Conservation (phyloP, 495 filamentous ascomycete genomes). For the Hyaloscypha finlandica region DNA sequence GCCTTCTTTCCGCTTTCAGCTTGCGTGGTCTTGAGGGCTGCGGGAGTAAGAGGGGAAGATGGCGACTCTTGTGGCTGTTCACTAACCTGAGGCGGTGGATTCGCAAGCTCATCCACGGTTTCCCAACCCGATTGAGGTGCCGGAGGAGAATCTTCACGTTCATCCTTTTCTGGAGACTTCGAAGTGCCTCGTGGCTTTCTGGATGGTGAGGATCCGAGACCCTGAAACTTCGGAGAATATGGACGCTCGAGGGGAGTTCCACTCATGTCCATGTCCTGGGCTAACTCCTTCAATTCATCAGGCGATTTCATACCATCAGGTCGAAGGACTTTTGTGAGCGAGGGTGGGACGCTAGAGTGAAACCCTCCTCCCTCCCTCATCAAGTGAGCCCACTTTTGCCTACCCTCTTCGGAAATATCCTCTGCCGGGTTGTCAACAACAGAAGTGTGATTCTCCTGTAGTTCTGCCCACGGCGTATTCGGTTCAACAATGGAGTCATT, state of each 20-base stretch:
- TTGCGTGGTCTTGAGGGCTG: neutral
- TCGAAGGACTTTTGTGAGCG: conserved; percentile 26
- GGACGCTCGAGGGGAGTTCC: conserved; percentile 11
- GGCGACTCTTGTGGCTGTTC: neutral
- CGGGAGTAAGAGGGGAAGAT: neutral
- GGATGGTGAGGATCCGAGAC: conserved; percentile 36
- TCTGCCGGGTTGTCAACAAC: neutral
- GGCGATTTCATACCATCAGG: conserved; percentile 26
- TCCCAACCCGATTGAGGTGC: conserved; percentile 29
- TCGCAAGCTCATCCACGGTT: conserved; percentile 15
- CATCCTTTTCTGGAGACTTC: conserved; percentile 2
- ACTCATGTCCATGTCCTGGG: conserved; percentile 24
- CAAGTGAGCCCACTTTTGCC: conserved; percentile 38
- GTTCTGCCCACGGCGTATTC: neutral
- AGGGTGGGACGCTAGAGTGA: conserved; percentile 40
- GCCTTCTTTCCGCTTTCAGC: neutral
- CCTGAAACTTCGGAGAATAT: conserved; percentile 35
- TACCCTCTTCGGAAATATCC: conserved; percentile 29
- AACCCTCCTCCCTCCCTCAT: conserved; percentile 45
- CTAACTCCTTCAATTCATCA: conserved; percentile 19
- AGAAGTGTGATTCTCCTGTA: neutral
- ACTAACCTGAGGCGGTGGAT: neutral
- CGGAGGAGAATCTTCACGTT: neutral
- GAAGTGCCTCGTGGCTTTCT: conserved; percentile 6
- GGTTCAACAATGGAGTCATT: neutral